These are phyloP conservation scores for Populus hybrid DNA, from an alignment of 441 rosid species.

Conservation along the genomic window DNA sequence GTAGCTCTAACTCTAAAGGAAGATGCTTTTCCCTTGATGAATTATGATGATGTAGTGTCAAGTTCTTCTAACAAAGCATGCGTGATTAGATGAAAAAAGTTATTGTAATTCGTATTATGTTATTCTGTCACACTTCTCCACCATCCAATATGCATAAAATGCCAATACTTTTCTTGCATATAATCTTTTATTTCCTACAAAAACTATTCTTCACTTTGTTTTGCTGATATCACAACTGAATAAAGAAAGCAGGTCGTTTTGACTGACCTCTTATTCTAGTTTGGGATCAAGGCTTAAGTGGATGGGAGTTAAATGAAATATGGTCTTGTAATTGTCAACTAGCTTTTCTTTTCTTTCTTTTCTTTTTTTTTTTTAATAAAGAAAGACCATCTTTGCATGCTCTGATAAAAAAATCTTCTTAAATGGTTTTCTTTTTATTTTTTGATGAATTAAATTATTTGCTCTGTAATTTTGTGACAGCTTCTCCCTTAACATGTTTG, in stretches of 20 bases:
- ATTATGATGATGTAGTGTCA: background rate
- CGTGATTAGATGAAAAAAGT: background rate
- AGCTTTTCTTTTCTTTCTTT: background rate
- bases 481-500: conserved; percentile 89
- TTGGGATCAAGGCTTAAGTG: background rate
- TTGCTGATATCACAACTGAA: background rate
- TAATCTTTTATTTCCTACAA: background rate
- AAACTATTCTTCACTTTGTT: background rate
- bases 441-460: conserved; percentile 6
- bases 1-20: background rate
- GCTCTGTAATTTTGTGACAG: conserved; percentile 39
- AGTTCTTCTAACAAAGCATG: background rate
- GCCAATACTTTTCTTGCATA: background rate
- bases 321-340: background rate
- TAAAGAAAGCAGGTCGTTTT: background rate
- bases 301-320: background rate
- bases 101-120: background rate
- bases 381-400: background rate
- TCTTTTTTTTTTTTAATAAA: background rate
- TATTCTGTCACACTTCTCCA: background rate
- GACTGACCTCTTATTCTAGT: background rate
- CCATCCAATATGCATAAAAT: background rate
- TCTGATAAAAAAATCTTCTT: background rate
- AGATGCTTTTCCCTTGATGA: background rate
- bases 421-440: background rate